Evolutionary conservation across 192 early-diverging fungal species (phyloP).

Genomic region (Coemansia sp.): DNA sequence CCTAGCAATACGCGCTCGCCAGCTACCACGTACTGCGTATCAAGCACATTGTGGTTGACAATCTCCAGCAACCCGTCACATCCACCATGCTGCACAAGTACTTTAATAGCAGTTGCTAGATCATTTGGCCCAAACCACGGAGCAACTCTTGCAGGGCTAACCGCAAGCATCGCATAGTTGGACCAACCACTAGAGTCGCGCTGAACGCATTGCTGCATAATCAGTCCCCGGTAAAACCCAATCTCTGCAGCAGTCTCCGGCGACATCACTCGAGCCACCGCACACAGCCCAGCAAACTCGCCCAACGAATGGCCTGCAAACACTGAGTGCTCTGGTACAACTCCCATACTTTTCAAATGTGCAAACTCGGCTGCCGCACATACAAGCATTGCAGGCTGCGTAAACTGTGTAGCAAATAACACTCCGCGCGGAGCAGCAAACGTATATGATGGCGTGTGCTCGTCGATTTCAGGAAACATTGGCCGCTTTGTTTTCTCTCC

Average conservation of each 20-base stretch:
- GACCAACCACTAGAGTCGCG: constrained; percentile 74
- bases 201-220: constrained; percentile 87
- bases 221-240: constrained; percentile 94
- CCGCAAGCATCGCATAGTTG: constrained; percentile 87
- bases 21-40: constrained; percentile 90
- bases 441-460: not conserved
- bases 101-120: constrained; percentile 71
- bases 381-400: constrained; percentile 86
- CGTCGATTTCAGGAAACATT: constrained; percentile 67
- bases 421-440: not conserved
- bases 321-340: constrained; percentile 73
- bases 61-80: constrained; percentile 81
- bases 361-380: constrained; percentile 87
- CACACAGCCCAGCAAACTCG: constrained; percentile 87
- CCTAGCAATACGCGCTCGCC: constrained; percentile 80
- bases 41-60: constrained; percentile 94
- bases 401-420: constrained; percentile 95
- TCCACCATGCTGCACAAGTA: constrained; percentile 52
- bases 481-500: constrained; percentile 60
- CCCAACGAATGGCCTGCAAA: constrained; percentile 95
- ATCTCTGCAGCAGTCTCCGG: constrained; percentile 83
- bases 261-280: constrained; percentile 77
- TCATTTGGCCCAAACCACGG: constrained; percentile 74
- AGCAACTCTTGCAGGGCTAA: constrained; percentile 84
- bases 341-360: constrained; percentile 78